phyloP scores from a whole-genome alignment of 2,329 filamentous ascomycete species.

The Talaromyces sp. region DNA sequence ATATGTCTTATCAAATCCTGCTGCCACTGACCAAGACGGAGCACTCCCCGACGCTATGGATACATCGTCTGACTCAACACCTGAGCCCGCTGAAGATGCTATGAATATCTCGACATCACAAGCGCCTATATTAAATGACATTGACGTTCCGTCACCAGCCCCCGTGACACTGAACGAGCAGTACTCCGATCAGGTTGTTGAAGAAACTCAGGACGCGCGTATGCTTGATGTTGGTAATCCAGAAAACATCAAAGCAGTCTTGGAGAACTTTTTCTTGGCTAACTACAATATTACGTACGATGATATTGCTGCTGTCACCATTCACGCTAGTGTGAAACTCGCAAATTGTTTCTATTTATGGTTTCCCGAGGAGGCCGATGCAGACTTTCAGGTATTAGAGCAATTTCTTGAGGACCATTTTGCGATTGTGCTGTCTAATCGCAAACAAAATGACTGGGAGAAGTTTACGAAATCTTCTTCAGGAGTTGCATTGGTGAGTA shows the following conservation, averaged over 20 bases:
- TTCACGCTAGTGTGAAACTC: constrained; percentile 13
- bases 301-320: constrained; percentile 23
- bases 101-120: background rate
- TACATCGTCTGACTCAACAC: background rate
- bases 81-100: background rate
- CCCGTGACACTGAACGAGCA: background rate
- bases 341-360: constrained; percentile 32
- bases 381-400: constrained; percentile 25
- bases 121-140: background rate
- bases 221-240: constrained; percentile 10
- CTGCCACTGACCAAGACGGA: background rate
- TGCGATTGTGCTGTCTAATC: constrained; percentile 27
- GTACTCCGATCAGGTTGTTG: background rate
- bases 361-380: constrained; percentile 24
- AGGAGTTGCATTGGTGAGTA: constrained; percentile 35
- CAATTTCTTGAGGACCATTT: constrained; percentile 24
- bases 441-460: constrained; percentile 30
- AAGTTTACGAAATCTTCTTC: constrained; percentile 27
- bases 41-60: background rate
- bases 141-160: background rate
- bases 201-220: constrained; percentile 5
- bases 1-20: background rate
- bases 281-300: constrained; percentile 24
- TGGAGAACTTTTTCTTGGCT: constrained; percentile 12
- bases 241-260: constrained; percentile 15